Evolutionary conservation across 129 eudicot genomes (phyloP), one percentile per base, ranked within the genome.

Genomic region (Lonicera japonica): DNA sequence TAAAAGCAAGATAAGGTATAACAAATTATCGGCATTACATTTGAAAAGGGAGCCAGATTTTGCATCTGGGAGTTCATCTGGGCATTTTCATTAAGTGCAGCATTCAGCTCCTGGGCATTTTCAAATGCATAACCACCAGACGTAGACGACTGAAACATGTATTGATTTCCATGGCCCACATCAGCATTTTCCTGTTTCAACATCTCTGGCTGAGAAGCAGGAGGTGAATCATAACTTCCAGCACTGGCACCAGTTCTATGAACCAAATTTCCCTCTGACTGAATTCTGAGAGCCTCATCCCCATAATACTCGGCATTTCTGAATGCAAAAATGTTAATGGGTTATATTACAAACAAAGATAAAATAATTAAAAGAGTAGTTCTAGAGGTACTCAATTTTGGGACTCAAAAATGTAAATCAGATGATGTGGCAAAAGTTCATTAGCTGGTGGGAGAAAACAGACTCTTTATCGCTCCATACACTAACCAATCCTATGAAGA

Each of bases 181-280:
- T 92, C 96, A 40, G 83, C 25, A 21, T 80, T 79, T 72, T 85
- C 96, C 58, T 77, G 87, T 75, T 85, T 94, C 72, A 85, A 61
- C 72, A 74, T 72, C 59, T 94, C 96, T 29, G 82, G 70, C 58
- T 88, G 94, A 65, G 98, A 80, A 76, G 80, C 90, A 57, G 94
- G 68, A 23, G 87, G 70, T 63, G 87, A 43, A 63, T 84, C 97
- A 56, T 73, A 84, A 55, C 58, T 76, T 16, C 72, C 82, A 47
- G 83, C 50, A 80, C 38, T 76, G 17, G 78, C 77, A 24, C 78
- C 79, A 46, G 69, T 53, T 78, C 87, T 80, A 61, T 82, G 82
- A 63, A 62, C 76, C 9, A 65, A 61, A 64, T 71, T 75, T 64
- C 66, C 80, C 54, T 88, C 99, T 63, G 96, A 46, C 7, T 75